Percentiles rank a stretch among this genome's conserved stretches.
These are phyloP conservation scores for Eragrostis curvula DNA, from an alignment of 176 grass and related monocot species.

Conservation along the genomic window DNA sequence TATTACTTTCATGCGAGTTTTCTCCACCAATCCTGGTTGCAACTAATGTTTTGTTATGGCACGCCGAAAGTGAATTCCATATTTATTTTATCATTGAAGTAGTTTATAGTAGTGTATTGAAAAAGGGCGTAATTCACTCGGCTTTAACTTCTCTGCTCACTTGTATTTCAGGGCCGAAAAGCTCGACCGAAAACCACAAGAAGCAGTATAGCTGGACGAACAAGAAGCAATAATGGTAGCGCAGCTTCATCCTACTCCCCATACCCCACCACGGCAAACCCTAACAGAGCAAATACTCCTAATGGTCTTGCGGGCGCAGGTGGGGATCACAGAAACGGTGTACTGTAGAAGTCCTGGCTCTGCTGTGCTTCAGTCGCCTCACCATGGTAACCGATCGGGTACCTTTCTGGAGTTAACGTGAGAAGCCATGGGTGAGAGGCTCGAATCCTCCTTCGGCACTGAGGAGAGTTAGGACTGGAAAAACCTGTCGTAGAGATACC, in stretches of 20 bases:
- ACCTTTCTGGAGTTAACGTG: neutral
- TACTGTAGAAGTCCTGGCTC: conserved; percentile 52
- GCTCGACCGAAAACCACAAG: conserved; percentile 74
- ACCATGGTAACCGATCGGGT: neutral
- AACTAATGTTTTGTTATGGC: neutral
- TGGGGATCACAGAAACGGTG: conserved; percentile 58
- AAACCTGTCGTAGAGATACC: neutral
- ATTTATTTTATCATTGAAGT: neutral
- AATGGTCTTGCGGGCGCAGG: conserved; percentile 43
- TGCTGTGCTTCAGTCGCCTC: neutral
- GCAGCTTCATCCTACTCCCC: conserved; percentile 58
- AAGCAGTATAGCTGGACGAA: conserved; percentile 72
- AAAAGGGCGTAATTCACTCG: conserved; percentile 15
- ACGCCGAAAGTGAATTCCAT: neutral
- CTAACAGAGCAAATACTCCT: conserved; percentile 30
- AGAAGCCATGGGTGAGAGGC: neutral
- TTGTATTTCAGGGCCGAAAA: conserved; percentile 72
- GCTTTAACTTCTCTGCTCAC: neutral
- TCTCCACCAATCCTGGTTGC: neutral
- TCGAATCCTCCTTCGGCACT: neutral
- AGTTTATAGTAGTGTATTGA: neutral
- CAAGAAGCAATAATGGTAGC: conserved; percentile 60
- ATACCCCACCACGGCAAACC: conserved; percentile 36
- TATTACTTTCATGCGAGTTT: neutral
- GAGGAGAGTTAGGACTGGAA: neutral